These are phyloP conservation scores for Tephrocybe sp. DNA, from an alignment of 768 basidiomycete species.

Conservation along the genomic window DNA sequence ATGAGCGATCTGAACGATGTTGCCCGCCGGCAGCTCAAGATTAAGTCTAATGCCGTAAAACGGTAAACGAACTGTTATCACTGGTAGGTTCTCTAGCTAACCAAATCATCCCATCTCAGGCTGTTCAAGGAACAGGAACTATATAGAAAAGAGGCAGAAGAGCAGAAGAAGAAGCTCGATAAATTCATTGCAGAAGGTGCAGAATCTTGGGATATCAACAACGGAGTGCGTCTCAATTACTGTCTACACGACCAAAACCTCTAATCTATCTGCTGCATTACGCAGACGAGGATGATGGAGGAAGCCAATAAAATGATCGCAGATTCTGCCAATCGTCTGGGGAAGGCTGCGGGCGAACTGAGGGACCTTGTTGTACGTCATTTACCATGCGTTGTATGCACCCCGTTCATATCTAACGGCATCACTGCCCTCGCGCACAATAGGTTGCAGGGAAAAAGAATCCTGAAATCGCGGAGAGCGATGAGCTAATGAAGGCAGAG, in stretches of 20 bases:
- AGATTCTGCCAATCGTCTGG: slow-evolving; percentile 62
- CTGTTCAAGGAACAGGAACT: slow-evolving; percentile 64
- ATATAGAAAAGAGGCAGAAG: slow-evolving; percentile 65
- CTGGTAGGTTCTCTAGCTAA: slow-evolving; percentile 4
- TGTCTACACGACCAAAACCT: neutral
- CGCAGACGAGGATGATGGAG: slow-evolving; percentile 62
- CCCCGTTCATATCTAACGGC: neutral
- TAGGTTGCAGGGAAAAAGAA: slow-evolving; percentile 46
- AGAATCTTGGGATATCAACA: slow-evolving; percentile 78
- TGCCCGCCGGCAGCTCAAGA: slow-evolving; percentile 67
- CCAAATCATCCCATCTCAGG: slow-evolving; percentile 29
- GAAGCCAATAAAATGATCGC: slow-evolving; percentile 82
- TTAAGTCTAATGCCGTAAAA: slow-evolving; percentile 65
- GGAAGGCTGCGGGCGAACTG: slow-evolving; percentile 60
- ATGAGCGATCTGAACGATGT: slow-evolving; percentile 48
- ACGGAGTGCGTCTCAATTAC: slow-evolving; percentile 48
- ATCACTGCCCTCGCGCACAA: slow-evolving; percentile 18
- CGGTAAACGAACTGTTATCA: slow-evolving; percentile 42
- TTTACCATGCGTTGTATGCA: slow-evolving; percentile 4
- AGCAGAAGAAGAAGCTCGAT: slow-evolving; percentile 56
- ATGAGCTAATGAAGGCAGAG: slow-evolving; percentile 55
- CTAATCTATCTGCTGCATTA: slow-evolving; percentile 13
- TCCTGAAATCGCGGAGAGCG: slow-evolving; percentile 35
- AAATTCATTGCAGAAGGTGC: slow-evolving; percentile 56
- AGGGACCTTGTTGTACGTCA: slow-evolving; percentile 64